Evolutionary conservation across 2,329 filamentous ascomycete genomes (phyloP).

Genomic region (Alternaria incomplexa): DNA sequence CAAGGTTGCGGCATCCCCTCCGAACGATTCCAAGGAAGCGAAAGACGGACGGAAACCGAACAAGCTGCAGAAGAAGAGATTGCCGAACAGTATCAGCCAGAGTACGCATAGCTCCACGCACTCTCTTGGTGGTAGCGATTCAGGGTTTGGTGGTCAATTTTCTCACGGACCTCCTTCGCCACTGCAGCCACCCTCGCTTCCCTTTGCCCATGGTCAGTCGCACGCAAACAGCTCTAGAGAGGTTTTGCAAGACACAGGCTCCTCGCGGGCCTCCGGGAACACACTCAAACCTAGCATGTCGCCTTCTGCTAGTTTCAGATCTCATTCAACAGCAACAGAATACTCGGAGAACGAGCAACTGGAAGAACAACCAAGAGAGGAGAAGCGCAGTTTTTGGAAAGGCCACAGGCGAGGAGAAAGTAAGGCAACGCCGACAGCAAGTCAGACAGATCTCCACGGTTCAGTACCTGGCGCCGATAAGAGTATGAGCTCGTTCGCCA

Average conservation of each 20-base stretch:
- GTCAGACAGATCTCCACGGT: constrained; percentile 44
- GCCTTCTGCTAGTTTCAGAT: constrained; percentile 77
- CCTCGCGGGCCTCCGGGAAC: constrained; percentile 53
- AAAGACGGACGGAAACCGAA: constrained; percentile 71
- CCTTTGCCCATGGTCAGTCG: constrained; percentile 33
- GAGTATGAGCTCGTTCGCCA: constrained; percentile 49
- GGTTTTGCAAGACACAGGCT: constrained; percentile 47
- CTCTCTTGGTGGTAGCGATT: constrained; percentile 63
- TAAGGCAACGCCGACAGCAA: constrained; percentile 44
- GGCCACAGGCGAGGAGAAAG: constrained; percentile 58
- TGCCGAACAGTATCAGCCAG: constrained; percentile 76
- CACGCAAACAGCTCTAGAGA: constrained; percentile 37
- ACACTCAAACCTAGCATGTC: constrained; percentile 72
- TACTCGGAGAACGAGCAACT: constrained; percentile 78
- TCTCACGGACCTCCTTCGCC: constrained; percentile 36
- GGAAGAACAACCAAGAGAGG: constrained; percentile 61
- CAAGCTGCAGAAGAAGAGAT: constrained; percentile 83
- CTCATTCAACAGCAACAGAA: constrained; percentile 72
- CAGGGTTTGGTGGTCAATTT: constrained; percentile 20
- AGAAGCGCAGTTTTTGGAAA: constrained; percentile 75
- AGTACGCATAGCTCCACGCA: constrained; percentile 91
- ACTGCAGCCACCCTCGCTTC: constrained; percentile 41
- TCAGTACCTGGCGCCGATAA: constrained; percentile 46
- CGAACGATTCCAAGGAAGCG: constrained; percentile 56
- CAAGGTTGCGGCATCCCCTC: constrained; percentile 61